Evolutionary conservation across 148 eudicot species (phyloP), one percentile per base, ranked within the genome.

Genomic region (Rhododendron griersonianum): DNA sequence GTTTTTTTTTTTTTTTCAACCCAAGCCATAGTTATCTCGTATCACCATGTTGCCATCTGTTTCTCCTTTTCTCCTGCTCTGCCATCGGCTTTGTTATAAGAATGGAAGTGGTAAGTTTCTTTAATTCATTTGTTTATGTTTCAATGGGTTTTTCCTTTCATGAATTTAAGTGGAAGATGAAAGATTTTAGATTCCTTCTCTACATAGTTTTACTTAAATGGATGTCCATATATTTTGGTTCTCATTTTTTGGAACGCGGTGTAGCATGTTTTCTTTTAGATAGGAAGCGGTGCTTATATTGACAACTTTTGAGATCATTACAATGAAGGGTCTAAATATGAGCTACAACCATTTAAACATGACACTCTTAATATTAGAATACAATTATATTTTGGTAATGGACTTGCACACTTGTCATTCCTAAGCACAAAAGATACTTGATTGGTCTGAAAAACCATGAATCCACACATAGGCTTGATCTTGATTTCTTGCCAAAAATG

Each of bases 61-160:
- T 59, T 18, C 63, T 37, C 10, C 33, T 44, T 37, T 7, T 73
- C 28, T 84, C 35, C 35, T 57, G 71, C 23, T 37, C 37, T 33
- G 69, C 48, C 55, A 41, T 14, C 15, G 23, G 19, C 65, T 47
- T 73, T 16, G 15, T 30, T 30, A 53, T 11, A 71, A 71, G 88
- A 39, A 74, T 57, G 84, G 14, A 82, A 67, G 13, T 53, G 37
- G 50, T 37, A 53, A 50, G 61, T 15, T 30, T 73, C 37, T 69
- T 28, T 39, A 45, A 63, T 83, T 69, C 78, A 25, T 83, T 69
- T 83, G 55, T 83, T 41, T 65, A 44, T 45, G 57, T 44, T 69
- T 25, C 28, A 30, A 41, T 83, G 21, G 25, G 21, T 23, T 39
- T 82, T 63, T 41, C 74, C 18, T 73, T 33, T 35, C 28, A 33